A percentile compares a stretch with the other conserved stretches of the same genome.
Conservation (phyloP, 306 rosid genomes). For the Nissolia schottii region DNA sequence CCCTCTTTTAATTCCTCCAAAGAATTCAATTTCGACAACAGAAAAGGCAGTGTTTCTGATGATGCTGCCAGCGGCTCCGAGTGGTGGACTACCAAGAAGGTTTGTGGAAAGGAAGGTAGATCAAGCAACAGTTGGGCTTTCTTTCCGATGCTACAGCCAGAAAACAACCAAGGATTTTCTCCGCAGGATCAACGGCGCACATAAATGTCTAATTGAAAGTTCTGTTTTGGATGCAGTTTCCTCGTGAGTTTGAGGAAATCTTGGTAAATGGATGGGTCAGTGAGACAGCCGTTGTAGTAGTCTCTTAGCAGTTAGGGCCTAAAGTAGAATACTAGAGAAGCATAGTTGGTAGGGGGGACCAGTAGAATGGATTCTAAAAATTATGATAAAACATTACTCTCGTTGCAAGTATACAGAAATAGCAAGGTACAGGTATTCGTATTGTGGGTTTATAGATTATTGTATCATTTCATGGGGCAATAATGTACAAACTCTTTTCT, state of each 20-base stretch:
- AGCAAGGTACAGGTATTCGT: constrained; percentile 37
- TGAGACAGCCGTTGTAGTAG: constrained; percentile 14
- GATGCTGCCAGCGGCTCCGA: constrained; percentile 44
- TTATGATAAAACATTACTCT: constrained; percentile 41
- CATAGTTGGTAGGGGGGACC: constrained; percentile 37
- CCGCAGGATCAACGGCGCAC: constrained; percentile 17
- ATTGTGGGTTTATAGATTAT: constrained; percentile 29
- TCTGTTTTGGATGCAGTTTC: constrained; percentile 11
- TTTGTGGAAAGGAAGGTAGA: constrained; percentile 45
- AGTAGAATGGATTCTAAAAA: constrained; percentile 38
- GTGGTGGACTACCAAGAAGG: constrained; percentile 67
- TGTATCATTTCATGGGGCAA: constrained; percentile 39
- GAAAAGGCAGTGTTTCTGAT: constrained; percentile 43
- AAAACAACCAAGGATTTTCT: constrained; percentile 2
- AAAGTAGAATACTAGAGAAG: constrained; percentile 22
- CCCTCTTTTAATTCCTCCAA: constrained; percentile 49
- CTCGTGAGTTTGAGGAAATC: constrained; percentile 19
- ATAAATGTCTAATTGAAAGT: constrained; percentile 31
- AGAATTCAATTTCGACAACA: constrained; percentile 71
- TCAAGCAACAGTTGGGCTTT: constrained; percentile 51
- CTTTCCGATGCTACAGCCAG: constrained; percentile 59
- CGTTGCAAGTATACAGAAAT: constrained; percentile 38
- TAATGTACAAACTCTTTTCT: constrained; percentile 16
- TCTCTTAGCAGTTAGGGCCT: neutral
- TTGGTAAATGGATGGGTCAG: constrained; percentile 7